phyloP scores from a whole-genome alignment of 805 yeast genomes.

The Kockiozyma suomiensis region DNA sequence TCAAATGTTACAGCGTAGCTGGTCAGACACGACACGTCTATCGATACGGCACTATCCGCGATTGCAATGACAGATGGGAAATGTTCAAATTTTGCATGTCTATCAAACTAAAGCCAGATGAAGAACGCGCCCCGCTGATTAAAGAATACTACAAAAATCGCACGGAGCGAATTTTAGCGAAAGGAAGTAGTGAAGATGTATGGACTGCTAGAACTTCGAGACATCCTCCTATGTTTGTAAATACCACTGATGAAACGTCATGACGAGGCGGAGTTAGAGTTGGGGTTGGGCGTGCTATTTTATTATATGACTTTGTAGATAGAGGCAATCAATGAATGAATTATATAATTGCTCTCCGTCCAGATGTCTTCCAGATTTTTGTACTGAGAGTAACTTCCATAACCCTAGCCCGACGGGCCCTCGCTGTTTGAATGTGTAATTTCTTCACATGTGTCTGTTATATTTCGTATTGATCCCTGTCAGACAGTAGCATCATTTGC shows the following conservation, averaged over 20 bases:
- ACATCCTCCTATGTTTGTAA: conserved; percentile 12
- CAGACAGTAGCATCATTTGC: too few species aligned
- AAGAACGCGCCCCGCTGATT: conserved; percentile 52
- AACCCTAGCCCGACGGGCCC: background rate
- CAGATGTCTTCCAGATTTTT: background rate
- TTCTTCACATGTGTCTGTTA: background rate
- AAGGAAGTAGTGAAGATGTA: conserved; percentile 81
- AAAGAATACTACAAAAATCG: conserved; percentile 71
- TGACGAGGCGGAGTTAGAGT: background rate
- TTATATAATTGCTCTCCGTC: background rate
- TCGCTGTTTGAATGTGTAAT: background rate
- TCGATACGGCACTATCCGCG: conserved; percentile 74
- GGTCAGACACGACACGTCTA: conserved; percentile 86
- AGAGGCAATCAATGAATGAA: background rate
- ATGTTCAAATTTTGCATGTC: conserved; percentile 80
- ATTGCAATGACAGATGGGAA: conserved; percentile 68
- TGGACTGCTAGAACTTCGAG: conserved; percentile 54
- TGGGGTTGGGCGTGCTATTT: background rate
- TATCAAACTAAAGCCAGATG: conserved; percentile 59
- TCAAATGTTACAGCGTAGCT: conserved; percentile 85
- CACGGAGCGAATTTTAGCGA: conserved; percentile 56
- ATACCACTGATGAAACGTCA: background rate
- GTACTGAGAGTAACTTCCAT: background rate
- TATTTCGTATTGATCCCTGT: too few species aligned
- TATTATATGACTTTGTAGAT: background rate